Conservation (phyloP, 2,329 filamentous ascomycete genomes). For the Pyrenochaeta sp. region DNA sequence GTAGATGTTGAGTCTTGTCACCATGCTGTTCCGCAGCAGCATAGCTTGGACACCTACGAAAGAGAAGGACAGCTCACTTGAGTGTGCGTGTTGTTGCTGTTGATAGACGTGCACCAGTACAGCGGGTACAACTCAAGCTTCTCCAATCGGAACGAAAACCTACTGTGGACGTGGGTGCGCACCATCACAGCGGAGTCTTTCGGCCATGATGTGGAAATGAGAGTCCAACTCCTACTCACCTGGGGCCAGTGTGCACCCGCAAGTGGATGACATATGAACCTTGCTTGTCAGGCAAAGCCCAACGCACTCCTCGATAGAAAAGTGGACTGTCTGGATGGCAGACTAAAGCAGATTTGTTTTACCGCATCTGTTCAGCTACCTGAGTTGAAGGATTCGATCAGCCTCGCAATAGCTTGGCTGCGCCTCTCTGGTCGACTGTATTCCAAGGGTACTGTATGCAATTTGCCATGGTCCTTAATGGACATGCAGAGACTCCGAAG, state of each 20-base stretch:
- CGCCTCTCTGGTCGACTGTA: not conserved
- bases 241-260: not conserved
- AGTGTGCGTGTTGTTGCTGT: not conserved
- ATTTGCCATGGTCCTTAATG: not conserved
- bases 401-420: too few relatives aligned
- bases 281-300: not conserved
- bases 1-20: not conserved
- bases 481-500: not conserved
- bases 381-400: not conserved
- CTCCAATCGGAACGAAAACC: not conserved
- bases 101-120: not conserved
- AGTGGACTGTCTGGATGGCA: not conserved
- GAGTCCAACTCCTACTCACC: not conserved
- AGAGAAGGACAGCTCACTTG: not conserved
- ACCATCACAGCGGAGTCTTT: not conserved
- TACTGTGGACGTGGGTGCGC: not conserved
- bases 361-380: not conserved
- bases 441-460: not conserved
- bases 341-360: not conserved
- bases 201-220: not conserved
- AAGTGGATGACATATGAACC: not conserved
- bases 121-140: not conserved
- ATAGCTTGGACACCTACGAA: not conserved
- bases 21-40: not conserved
- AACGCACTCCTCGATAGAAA: not conserved